These are phyloP conservation scores for Acarospora socialis DNA, from an alignment of 2,329 filamentous ascomycete genomes.

Conservation along the genomic window DNA sequence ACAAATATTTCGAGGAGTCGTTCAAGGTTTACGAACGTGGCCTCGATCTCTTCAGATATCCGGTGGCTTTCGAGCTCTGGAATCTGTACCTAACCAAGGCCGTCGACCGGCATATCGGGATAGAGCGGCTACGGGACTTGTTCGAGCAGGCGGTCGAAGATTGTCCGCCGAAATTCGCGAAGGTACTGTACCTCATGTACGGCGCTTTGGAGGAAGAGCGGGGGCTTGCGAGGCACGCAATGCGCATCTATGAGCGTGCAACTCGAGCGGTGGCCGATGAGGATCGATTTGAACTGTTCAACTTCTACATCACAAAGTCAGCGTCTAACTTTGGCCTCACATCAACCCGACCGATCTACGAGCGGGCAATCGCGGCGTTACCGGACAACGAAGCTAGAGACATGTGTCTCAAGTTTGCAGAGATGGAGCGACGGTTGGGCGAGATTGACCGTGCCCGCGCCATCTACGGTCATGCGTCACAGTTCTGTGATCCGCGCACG, in stretches of 20 bases:
- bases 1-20: constrained; percentile 90
- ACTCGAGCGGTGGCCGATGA: constrained; percentile 91
- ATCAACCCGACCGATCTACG: constrained; percentile 89
- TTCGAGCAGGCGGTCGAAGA: constrained; percentile 96
- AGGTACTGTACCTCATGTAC: constrained; percentile 95
- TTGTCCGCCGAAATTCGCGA: constrained; percentile 90
- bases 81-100: constrained; percentile 96
- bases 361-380: constrained; percentile 83
- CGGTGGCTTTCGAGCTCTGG: constrained; percentile 96
- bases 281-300: constrained; percentile 93
- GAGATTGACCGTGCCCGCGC: constrained; percentile 90
- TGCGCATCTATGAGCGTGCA: constrained; percentile 97
- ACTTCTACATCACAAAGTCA: constrained; percentile 98
- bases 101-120: constrained; percentile 87
- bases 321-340: constrained; percentile 95
- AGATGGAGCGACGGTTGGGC: constrained; percentile 83
- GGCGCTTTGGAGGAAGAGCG: constrained; percentile 92
- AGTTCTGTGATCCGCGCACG: constrained; percentile 91
- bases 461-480: constrained; percentile 91
- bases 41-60: constrained; percentile 95
- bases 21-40: constrained; percentile 97
- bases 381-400: constrained; percentile 86
- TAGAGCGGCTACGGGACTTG: constrained; percentile 82
- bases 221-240: constrained; percentile 85
- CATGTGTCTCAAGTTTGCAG: constrained; percentile 98